Conservation (phyloP, 2,329 filamentous ascomycete species). For the Triangularia verruculosa region DNA sequence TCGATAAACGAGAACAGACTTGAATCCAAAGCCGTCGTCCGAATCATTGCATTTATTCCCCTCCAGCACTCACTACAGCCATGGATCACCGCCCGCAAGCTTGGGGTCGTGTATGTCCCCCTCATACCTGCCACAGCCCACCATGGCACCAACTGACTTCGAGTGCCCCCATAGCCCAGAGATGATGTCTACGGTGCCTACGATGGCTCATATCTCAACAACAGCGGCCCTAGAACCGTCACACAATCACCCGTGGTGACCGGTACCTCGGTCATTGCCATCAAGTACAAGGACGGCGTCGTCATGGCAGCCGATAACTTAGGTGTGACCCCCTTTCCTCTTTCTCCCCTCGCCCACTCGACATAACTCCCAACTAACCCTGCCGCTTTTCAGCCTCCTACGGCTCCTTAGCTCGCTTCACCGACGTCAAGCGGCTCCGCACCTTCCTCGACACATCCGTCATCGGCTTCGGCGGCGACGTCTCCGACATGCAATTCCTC, state of each 20-base stretch:
- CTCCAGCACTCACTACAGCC: slow-evolving; percentile 17
- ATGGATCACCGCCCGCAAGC: slow-evolving; percentile 74
- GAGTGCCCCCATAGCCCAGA: slow-evolving; percentile 66
- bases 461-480: slow-evolving; percentile 92
- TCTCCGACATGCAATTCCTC: slow-evolving; percentile 99
- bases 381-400: slow-evolving; percentile 75
- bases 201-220: slow-evolving; percentile 79
- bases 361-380: background rate
- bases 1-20: background rate
- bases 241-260: slow-evolving; percentile 93
- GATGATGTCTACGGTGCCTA: slow-evolving; percentile 96
- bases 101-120: slow-evolving; percentile 64
- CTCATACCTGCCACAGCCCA: slow-evolving; percentile 5
- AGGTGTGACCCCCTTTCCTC: slow-evolving; percentile 51
- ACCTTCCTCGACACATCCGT: slow-evolving; percentile 80
- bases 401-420: slow-evolving; percentile 94
- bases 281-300: slow-evolving; percentile 96
- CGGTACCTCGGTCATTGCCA: slow-evolving; percentile 88
- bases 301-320: slow-evolving; percentile 97
- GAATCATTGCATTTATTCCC: background rate
- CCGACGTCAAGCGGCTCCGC: slow-evolving; percentile 91
- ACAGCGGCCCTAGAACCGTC: slow-evolving; percentile 70
- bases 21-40: background rate
- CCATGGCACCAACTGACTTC: slow-evolving; percentile 8
- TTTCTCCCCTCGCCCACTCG: slow-evolving; percentile 6